phyloP scores from a whole-genome alignment of 805 yeast genomes.

The Yarrowia sp. region DNA sequence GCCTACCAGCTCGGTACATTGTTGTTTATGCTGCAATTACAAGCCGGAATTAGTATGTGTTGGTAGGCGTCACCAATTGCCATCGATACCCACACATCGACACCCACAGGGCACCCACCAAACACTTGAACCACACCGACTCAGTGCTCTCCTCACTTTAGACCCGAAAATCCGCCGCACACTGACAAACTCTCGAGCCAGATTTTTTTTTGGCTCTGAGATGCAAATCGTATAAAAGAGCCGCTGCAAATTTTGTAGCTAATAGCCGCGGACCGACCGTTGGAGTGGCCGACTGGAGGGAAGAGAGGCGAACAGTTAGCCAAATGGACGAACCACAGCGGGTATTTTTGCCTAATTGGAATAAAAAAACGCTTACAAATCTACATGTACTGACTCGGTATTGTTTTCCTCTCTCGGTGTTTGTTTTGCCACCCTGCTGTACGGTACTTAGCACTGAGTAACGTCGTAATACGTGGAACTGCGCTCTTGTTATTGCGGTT shows the following conservation, averaged over 20 bases:
- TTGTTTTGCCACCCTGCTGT: not conserved
- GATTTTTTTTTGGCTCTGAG: not conserved
- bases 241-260: conserved; percentile 7
- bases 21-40: not conserved
- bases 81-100: conserved; percentile 20
- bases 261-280: conserved; percentile 22
- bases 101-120: too few species aligned
- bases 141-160: conserved; percentile 17
- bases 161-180: conserved; percentile 11
- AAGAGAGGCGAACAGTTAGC: too few species aligned
- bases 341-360: not conserved
- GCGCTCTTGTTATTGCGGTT: conserved; percentile 1
- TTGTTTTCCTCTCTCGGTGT: not conserved
- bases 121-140: not conserved
- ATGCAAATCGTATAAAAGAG: conserved; percentile 5
- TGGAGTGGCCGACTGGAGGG: not conserved
- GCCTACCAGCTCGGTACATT: too few species aligned
- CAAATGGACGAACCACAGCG: conserved; percentile 10
- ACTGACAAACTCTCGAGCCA: not conserved
- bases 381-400: too few species aligned
- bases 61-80: not conserved
- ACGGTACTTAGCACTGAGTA: conserved; percentile 13
- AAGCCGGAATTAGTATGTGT: not conserved
- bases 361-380: too few species aligned
- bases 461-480: not conserved